Base-by-base conservation (phyloP, 257 asterid species). In the Gentiana straminea region DNA sequence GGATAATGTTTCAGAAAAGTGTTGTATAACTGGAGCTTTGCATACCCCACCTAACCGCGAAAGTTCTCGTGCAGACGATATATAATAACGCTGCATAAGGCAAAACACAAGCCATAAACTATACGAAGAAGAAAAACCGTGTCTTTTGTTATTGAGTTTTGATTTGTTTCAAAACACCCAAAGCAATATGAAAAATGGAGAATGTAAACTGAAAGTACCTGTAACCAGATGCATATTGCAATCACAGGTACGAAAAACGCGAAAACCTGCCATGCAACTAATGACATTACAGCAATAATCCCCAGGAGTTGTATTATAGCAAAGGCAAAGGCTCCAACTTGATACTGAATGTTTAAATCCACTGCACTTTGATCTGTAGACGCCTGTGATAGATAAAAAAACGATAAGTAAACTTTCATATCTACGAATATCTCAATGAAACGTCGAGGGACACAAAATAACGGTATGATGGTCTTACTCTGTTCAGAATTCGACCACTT, bases 11-110 rank as follows among this genome's bases (percentile, higher is more conserved):
- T 91, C 98, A 1, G 98, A 77, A 57, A 91, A 91, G 61, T 79
- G 98, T 62, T 91, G 98, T 63, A 91, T 82, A 8, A 87, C 71
- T 32, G 96, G 98, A 70, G 96, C 94, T 72, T 87, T 82, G 81
- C 86, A 79, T 35, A 88, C 85, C 61, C 96, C 98, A 67, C 79
- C 62, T 49, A 91, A 55, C 49, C 96, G 78, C 13, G 98, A 74
- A 46, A 91, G 80, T 70, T 91, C 98, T 65, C 96, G 74, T 45
- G 95, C 98, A 41, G 98, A 66, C 58, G 84, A 79, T 57, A 87
- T 84, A 79, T 91, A 91, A 69, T 91, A 86, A 70, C 69, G 77
- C 95, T 86, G 77, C 62, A 59, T 11, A 51, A 2, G 46, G 9
- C 2, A 24, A 24, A 24, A 24, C 24, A 24, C 24, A 24, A 24